phyloP scores from a whole-genome alignment of 2,329 filamentous ascomycete species.

The Aspergillus felis region DNA sequence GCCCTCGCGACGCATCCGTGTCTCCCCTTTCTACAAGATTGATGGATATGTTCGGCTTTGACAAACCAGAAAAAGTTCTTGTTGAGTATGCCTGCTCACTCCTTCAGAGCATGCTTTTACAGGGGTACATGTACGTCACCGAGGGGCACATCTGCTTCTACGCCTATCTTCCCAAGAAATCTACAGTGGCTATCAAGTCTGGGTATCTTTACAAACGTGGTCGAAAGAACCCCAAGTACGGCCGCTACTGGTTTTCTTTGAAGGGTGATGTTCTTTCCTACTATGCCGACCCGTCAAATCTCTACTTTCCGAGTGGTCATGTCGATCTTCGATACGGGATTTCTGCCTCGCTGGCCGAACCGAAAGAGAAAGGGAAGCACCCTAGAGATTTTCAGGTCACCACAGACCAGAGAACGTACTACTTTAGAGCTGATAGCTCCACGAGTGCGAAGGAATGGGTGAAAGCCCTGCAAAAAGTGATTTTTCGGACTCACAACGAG shows the following conservation, averaged over 20 bases:
- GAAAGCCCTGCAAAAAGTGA: conserved; percentile 86
- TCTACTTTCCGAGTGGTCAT: conserved; percentile 88
- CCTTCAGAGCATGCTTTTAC: conserved; percentile 82
- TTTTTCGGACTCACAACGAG: conserved; percentile 92
- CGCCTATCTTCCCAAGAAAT: conserved; percentile 91
- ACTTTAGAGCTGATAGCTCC: conserved; percentile 83
- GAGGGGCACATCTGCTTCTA: conserved; percentile 93
- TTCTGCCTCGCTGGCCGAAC: conserved; percentile 70
- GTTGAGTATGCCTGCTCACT: conserved; percentile 93
- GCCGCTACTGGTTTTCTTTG: conserved; percentile 87
- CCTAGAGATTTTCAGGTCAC: conserved; percentile 72
- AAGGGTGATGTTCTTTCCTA: conserved; percentile 92
- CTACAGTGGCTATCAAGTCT: conserved; percentile 73
- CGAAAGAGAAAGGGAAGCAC: conserved; percentile 67
- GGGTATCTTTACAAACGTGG: conserved; percentile 87
- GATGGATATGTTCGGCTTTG: conserved; percentile 82
- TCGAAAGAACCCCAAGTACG: conserved; percentile 80
- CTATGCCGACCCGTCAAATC: conserved; percentile 74
- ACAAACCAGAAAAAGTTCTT: conserved; percentile 76
- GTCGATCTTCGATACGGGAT: conserved; percentile 91
- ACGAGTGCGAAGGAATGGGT: conserved; percentile 95
- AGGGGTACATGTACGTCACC: conserved; percentile 96
- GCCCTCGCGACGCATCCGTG: conserved; percentile 42
- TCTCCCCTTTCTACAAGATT: conserved; percentile 65
- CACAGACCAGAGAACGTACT: conserved; percentile 77